Conservation (phyloP, 208 protist genomes). For the Acanthamoeba castellanii region DNA sequence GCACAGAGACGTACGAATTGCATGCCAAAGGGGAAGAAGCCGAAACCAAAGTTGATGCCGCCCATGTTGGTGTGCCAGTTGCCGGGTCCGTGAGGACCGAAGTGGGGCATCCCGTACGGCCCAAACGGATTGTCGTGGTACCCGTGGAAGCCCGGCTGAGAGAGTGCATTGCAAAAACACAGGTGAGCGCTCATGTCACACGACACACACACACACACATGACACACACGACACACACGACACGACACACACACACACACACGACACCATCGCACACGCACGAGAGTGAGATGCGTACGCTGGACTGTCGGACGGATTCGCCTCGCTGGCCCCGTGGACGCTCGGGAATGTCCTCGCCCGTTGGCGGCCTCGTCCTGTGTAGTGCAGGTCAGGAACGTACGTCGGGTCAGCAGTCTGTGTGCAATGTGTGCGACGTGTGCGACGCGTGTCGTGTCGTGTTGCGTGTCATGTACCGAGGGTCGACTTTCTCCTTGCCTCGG, state of each 20-base stretch:
- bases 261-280: no score
- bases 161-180: neutral
- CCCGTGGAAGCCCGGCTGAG: conserved; percentile 24
- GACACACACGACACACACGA: neutral
- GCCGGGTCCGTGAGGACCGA: neutral
- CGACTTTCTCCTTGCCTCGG: conserved; percentile 60
- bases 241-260: neutral
- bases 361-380: neutral
- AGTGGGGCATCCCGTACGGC: neutral
- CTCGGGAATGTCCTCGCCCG: conserved; percentile 25
- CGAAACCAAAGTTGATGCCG: conserved; percentile 67
- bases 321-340: conserved; percentile 46
- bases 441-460: neutral
- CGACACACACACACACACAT: neutral
- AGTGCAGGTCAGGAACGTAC: neutral
- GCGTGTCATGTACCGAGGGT: conserved; percentile 39
- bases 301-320: conserved; percentile 66
- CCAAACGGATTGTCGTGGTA: conserved; percentile 27
- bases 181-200: neutral
- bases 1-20: conserved; percentile 39
- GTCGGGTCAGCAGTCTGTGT: neutral
- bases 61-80: conserved; percentile 44
- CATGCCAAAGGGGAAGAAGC: conserved; percentile 75
- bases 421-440: neutral
- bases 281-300: no score